Evolutionary conservation across 2,329 filamentous ascomycete genomes (phyloP).

Genomic region (Calonectria crousiana): DNA sequence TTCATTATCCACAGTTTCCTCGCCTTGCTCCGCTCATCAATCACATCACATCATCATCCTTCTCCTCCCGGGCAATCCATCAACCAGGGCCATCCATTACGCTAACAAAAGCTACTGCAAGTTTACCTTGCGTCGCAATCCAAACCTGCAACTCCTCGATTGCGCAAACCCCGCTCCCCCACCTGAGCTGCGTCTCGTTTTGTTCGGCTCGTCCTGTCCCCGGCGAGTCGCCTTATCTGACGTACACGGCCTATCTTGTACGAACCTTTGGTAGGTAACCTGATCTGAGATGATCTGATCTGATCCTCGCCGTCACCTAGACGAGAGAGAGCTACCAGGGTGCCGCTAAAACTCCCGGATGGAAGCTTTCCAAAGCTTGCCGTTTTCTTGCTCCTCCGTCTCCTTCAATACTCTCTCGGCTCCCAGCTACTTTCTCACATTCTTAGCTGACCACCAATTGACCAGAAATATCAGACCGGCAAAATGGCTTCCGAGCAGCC

Average conservation of each 20-base stretch:
- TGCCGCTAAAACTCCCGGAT: not conserved
- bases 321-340: constrained; percentile 26
- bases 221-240: constrained; percentile 43
- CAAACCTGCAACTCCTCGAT: constrained; percentile 22
- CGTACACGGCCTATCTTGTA: constrained; percentile 40
- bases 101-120: constrained; percentile 38
- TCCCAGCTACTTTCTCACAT: constrained; percentile 14
- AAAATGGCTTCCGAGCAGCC: constrained; percentile 52
- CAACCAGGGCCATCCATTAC: constrained; percentile 22
- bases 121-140: constrained; percentile 36
- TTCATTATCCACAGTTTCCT: not conserved
- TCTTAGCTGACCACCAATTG: constrained; percentile 31
- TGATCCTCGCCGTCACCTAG: constrained; percentile 29
- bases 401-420: constrained; percentile 17
- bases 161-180: constrained; percentile 41
- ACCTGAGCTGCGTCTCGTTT: constrained; percentile 41
- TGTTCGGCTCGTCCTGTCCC: constrained; percentile 26
- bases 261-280: constrained; percentile 44
- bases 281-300: constrained; percentile 40
- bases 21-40: not conserved
- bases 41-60: not conserved
- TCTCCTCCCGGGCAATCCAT: not conserved
- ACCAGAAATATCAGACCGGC: constrained; percentile 14
- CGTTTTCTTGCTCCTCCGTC: constrained; percentile 27
- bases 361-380: not conserved